Evolutionary conservation across 805 yeast genomes (phyloP).

Genomic region (Candida dendrica): DNA sequence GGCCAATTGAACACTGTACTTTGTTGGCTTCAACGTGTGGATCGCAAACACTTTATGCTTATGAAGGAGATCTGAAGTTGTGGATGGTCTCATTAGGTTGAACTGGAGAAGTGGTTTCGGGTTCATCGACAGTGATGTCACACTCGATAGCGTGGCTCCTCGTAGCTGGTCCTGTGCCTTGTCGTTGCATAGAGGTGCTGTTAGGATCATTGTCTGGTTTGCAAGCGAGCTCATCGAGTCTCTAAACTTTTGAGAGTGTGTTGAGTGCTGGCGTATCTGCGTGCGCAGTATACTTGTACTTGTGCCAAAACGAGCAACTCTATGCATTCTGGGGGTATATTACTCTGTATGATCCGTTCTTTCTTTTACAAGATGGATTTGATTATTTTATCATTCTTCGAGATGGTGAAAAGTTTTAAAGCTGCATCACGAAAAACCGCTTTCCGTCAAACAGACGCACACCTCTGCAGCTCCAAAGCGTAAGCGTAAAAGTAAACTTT

Average conservation of each 20-base stretch:
- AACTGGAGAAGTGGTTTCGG: conserved; percentile 80
- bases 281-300: conserved; percentile 1
- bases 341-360: too few relatives aligned
- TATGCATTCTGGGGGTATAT: too few relatives aligned
- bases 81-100: conserved; percentile 80
- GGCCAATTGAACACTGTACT: conserved; percentile 49
- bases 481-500: too few relatives aligned
- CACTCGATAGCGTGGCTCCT: conserved; percentile 85
- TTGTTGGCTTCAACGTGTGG: conserved; percentile 64
- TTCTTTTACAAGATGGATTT: too few relatives aligned
- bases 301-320: too few relatives aligned
- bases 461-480: too few relatives aligned
- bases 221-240: conserved; percentile 41
- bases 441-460: too few relatives aligned
- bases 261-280: conserved; percentile 5
- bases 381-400: too few relatives aligned
- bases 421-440: too few relatives aligned
- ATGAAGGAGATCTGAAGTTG: conserved; percentile 65
- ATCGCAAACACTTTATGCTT: conserved; percentile 55
- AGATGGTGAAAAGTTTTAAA: too few relatives aligned
- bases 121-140: conserved; percentile 69
- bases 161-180: conserved; percentile 24
- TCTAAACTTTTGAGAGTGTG: conserved; percentile 21
- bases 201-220: conserved; percentile 51
- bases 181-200: conserved; percentile 32